These are phyloP conservation scores for Anethum foeniculum DNA, from an alignment of 140 eudicot species.

Conservation along the genomic window DNA sequence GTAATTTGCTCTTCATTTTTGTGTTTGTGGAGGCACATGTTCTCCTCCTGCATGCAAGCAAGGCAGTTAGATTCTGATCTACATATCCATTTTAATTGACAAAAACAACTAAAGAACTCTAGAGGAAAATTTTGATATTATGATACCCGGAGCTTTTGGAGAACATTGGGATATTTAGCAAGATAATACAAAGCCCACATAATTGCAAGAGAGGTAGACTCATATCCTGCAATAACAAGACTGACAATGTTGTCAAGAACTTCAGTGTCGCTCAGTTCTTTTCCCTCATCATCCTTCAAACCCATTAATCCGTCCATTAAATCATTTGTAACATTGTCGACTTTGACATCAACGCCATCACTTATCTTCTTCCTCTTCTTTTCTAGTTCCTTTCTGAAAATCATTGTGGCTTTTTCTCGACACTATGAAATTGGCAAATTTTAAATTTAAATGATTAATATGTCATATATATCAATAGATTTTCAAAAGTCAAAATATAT, in stretches of 20 bases:
- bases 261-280: conserved; percentile 24
- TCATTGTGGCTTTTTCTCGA: conserved; percentile 23
- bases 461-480: background rate
- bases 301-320: conserved; percentile 35
- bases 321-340: conserved; percentile 9
- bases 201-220: conserved; percentile 25
- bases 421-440: conserved; percentile 14
- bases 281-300: conserved; percentile 35
- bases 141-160: conserved; percentile 39
- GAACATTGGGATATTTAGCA: conserved; percentile 38
- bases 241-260: conserved; percentile 34
- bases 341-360: background rate
- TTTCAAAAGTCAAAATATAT: background rate
- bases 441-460: background rate
- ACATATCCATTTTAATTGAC: background rate
- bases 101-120: background rate
- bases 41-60: conserved; percentile 29
- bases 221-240: conserved; percentile 26
- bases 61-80: background rate
- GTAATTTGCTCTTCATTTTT: conserved; percentile 27
- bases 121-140: background rate
- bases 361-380: conserved; percentile 17
- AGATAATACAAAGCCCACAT: conserved; percentile 41
- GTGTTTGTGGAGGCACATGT: conserved; percentile 16
- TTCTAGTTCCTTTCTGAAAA: conserved; percentile 31